A percentile compares a stretch with the other conserved stretches of the same genome.
phyloP scores from a whole-genome alignment of 2,329 filamentous ascomycete genomes.

The Pseudopithomyces chartarum region DNA sequence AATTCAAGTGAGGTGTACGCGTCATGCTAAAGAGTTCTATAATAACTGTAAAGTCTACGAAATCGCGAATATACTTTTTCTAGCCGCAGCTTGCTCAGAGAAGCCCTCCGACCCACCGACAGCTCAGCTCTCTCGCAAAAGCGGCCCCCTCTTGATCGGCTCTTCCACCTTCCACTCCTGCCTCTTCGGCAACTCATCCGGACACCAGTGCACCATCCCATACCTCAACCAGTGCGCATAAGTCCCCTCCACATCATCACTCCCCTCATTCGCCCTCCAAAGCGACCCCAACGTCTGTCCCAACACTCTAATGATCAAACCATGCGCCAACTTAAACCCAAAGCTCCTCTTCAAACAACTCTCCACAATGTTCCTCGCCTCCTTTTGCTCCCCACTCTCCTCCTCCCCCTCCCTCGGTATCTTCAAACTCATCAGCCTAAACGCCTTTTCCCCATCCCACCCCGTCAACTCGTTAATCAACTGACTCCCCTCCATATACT shows the following conservation, averaged over 20 bases:
- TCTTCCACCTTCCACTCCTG: conserved; percentile 19
- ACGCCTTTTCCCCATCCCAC: conserved; percentile 58
- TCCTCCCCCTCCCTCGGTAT: conserved; percentile 46
- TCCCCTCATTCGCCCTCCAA: conserved; percentile 57
- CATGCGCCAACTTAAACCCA: conserved; percentile 62
- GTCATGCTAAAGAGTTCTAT: too few relatives aligned
- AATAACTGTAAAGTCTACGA: too few relatives aligned
- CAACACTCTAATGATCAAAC: conserved; percentile 56
- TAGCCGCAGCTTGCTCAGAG: too few relatives aligned
- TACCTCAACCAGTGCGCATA: conserved; percentile 62
- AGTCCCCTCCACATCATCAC: conserved; percentile 56
- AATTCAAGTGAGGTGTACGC: too few relatives aligned
- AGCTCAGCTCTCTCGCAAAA: neutral
- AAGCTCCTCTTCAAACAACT: conserved; percentile 56
- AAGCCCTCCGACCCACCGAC: neutral
- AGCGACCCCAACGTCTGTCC: conserved; percentile 58
- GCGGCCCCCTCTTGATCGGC: conserved; percentile 18
- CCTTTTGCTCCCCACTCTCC: conserved; percentile 53
- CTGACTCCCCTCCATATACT: conserved; percentile 26
- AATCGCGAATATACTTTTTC: too few relatives aligned
- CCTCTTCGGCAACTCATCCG: conserved; percentile 30
- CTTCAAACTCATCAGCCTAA: conserved; percentile 55
- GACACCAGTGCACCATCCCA: conserved; percentile 55
- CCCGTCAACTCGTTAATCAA: conserved; percentile 54
- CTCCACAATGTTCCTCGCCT: conserved; percentile 59